phyloP scores from a whole-genome alignment of 768 basidiomycete species.

The Suillus discolor region DNA sequence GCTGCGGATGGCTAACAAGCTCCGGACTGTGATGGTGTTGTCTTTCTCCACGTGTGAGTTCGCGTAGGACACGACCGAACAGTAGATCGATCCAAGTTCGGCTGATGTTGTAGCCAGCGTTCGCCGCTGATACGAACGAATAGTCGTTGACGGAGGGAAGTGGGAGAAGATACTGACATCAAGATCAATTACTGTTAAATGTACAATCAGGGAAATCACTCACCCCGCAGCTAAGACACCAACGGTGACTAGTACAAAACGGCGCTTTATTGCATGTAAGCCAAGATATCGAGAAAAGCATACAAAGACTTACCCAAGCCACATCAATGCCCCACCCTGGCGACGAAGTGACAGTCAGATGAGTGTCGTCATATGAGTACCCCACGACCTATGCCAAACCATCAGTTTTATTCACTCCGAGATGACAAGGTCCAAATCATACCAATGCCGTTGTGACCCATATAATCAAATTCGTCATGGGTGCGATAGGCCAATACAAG shows the following conservation, averaged over 20 bases:
- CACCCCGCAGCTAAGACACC: conserved; percentile 83
- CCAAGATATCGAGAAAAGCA: background rate
- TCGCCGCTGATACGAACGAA: conserved; percentile 71
- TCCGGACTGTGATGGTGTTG: conserved; percentile 60
- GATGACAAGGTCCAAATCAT: conserved; percentile 20
- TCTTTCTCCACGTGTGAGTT: conserved; percentile 55
- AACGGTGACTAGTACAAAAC: conserved; percentile 67
- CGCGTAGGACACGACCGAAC: conserved; percentile 74
- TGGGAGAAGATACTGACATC: conserved; percentile 61
- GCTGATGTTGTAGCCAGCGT: conserved; percentile 67
- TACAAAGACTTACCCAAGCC: conserved; percentile 58
- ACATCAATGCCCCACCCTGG: conserved; percentile 64
- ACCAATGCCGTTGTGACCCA: conserved; percentile 67
- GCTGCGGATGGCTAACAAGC: conserved; percentile 70
- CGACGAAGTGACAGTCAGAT: conserved; percentile 47
- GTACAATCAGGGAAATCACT: conserved; percentile 15
- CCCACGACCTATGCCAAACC: conserved; percentile 57
- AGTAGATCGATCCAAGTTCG: conserved; percentile 73
- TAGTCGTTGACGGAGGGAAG: conserved; percentile 74
- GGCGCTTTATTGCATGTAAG: conserved; percentile 40
- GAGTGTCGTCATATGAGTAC: conserved; percentile 70
- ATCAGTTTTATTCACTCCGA: background rate
- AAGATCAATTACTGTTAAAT: conserved; percentile 10
- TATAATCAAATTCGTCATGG: conserved; percentile 71
- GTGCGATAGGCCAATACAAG: conserved; percentile 72